Percentiles rank a stretch among this genome's conserved stretches.
Conservation (phyloP, 2,329 filamentous ascomycete genomes). For the Metarhizium humberi region DNA sequence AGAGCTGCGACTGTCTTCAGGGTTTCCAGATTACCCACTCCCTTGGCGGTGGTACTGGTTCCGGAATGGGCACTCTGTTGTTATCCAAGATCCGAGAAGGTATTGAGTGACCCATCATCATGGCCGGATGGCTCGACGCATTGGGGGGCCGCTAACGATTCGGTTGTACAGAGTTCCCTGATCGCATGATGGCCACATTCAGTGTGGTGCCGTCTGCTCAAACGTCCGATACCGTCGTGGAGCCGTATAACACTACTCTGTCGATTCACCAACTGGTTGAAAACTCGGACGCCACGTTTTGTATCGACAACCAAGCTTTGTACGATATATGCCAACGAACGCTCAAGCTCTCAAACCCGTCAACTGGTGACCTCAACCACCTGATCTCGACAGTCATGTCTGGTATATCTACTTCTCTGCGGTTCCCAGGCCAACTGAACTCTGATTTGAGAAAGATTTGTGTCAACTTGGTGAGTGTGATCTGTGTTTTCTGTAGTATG, state of each 20-base stretch:
- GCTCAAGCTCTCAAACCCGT: slow-evolving; percentile 96
- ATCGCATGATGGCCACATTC: slow-evolving; percentile 99
- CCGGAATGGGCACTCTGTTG: slow-evolving; percentile 97
- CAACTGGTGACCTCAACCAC: slow-evolving; percentile 98
- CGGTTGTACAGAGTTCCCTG: slow-evolving; percentile 68
- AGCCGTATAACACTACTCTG: slow-evolving; percentile 99
- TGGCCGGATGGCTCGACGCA: not conserved
- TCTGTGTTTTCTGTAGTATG: not conserved
- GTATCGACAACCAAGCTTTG: slow-evolving; percentile 99
- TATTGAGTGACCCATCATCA: not conserved
- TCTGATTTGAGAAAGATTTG: slow-evolving; percentile 98
- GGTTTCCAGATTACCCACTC: slow-evolving; percentile 99
- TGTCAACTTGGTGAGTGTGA: slow-evolving; percentile 65
- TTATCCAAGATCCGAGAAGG: slow-evolving; percentile 98
- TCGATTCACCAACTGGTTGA: slow-evolving; percentile 98
- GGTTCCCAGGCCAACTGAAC: slow-evolving; percentile 99
- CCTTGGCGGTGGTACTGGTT: slow-evolving; percentile 98
- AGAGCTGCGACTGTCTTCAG: slow-evolving; percentile 97
- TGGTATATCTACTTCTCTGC: slow-evolving; percentile 93
- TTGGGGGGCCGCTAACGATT: not conserved
- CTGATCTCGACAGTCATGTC: slow-evolving; percentile 99
- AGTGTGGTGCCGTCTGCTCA: slow-evolving; percentile 97
- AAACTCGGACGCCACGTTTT: slow-evolving; percentile 99
- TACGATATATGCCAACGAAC: slow-evolving; percentile 99
- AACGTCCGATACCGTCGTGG: slow-evolving; percentile 98